Percentiles rank a stretch among this genome's conserved stretches.
Evolutionary conservation across 1,284 basidiomycete species (phyloP).

Genomic region (Papiliotrema flavescens): DNA sequence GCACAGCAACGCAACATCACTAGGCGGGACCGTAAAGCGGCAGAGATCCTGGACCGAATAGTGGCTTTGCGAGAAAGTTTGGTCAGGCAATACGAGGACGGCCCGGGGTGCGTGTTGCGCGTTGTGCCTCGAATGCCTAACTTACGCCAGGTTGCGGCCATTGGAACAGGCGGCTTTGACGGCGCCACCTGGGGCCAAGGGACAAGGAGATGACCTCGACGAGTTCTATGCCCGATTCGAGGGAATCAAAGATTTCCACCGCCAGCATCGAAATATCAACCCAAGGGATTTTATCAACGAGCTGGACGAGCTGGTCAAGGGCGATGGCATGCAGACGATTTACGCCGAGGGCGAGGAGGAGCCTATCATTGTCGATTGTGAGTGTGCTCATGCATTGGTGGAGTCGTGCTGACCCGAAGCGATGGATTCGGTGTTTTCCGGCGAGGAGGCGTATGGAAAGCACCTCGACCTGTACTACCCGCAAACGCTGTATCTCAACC

Average conservation of each 20-base stretch:
- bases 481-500: slow-evolving; percentile 84
- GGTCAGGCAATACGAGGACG: slow-evolving; percentile 68
- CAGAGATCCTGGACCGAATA: slow-evolving; percentile 79
- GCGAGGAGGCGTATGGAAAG: slow-evolving; percentile 91
- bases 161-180: slow-evolving; percentile 47
- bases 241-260: slow-evolving; percentile 92
- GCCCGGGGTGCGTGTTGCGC: slow-evolving; percentile 52
- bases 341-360: slow-evolving; percentile 64
- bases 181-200: slow-evolving; percentile 49
- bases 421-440: slow-evolving; percentile 83
- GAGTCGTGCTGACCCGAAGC: slow-evolving; percentile 53
- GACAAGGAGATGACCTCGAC: slow-evolving; percentile 63
- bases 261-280: slow-evolving; percentile 85
- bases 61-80: slow-evolving; percentile 64
- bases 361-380: slow-evolving; percentile 56
- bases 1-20: slow-evolving; percentile 55
- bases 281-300: slow-evolving; percentile 75
- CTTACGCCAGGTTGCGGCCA: slow-evolving; percentile 51
- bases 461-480: slow-evolving; percentile 90
- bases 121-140: no score
- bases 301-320: slow-evolving; percentile 63
- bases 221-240: slow-evolving; percentile 93
- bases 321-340: slow-evolving; percentile 43
- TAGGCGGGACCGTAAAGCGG: slow-evolving; percentile 79
- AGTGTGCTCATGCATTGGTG: slow-evolving; percentile 14